Evolutionary conservation across 805 yeast species (phyloP).

Genomic region (Clavispora carvajalis): DNA sequence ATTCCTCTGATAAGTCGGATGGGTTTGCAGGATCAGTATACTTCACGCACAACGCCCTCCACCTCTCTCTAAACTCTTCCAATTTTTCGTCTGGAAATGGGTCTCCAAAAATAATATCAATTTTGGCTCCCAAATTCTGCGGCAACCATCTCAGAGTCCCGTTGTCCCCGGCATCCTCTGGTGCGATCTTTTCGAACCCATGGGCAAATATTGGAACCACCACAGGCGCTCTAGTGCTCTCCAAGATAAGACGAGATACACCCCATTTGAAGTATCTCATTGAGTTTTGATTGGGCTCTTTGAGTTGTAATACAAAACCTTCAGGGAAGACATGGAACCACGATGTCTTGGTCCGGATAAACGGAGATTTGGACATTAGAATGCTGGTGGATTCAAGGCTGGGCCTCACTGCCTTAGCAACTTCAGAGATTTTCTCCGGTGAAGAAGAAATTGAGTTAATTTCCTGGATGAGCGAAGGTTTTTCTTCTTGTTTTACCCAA

Average conservation of each 20-base stretch:
- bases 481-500: constrained; percentile 23
- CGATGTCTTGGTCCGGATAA: constrained; percentile 58
- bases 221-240: constrained; percentile 77
- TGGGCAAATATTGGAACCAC: constrained; percentile 79
- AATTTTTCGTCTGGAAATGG: constrained; percentile 59
- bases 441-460: constrained; percentile 17
- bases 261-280: constrained; percentile 98
- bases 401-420: constrained; percentile 23
- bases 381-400: constrained; percentile 24
- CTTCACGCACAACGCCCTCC: constrained; percentile 59
- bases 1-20: constrained; percentile 53
- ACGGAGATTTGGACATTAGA: constrained; percentile 42
- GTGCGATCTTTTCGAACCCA: constrained; percentile 84
- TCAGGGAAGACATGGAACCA: constrained; percentile 97
- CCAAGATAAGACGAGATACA: constrained; percentile 74
- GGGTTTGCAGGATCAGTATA: constrained; percentile 48
- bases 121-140: constrained; percentile 57
- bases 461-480: constrained; percentile 37
- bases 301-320: constrained; percentile 82
- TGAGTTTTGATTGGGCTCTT: constrained; percentile 74
- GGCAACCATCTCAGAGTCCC: constrained; percentile 58
- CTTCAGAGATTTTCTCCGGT: constrained; percentile 8
- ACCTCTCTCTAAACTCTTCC: constrained; percentile 56
- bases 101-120: constrained; percentile 67
- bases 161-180: constrained; percentile 61